These are phyloP conservation scores for Aspergillus pseudonomiae DNA, from an alignment of 2,329 filamentous ascomycete genomes.

Conservation along the genomic window DNA sequence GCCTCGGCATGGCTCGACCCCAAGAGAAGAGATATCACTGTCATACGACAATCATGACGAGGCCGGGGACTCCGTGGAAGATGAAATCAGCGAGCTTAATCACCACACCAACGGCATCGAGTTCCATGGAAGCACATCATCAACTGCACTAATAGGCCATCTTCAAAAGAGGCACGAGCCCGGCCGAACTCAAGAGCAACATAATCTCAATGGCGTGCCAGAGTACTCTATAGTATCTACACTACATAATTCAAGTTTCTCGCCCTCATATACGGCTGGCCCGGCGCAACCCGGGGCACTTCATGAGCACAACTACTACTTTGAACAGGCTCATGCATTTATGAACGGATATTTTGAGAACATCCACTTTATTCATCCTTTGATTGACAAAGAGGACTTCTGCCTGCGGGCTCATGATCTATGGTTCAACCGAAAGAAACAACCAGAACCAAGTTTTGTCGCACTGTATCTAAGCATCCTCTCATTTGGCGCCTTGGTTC, in stretches of 20 bases:
- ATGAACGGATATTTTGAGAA: constrained; percentile 54
- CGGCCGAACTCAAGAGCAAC: constrained; percentile 19
- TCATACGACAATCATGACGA: constrained; percentile 25
- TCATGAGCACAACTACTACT: constrained; percentile 43
- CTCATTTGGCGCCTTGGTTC: constrained; percentile 51
- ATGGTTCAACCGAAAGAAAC: constrained; percentile 41
- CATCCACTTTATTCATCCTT: constrained; percentile 53
- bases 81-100: constrained; percentile 50
- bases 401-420: constrained; percentile 47
- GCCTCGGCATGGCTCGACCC: constrained; percentile 24
- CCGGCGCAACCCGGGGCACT: constrained; percentile 23
- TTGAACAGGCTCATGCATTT: constrained; percentile 50
- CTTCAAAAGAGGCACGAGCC: constrained; percentile 39
- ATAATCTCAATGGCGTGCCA: constrained; percentile 19
- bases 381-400: constrained; percentile 52
- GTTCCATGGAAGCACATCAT: constrained; percentile 54
- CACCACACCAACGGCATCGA: constrained; percentile 51
- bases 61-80: constrained; percentile 30
- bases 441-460: constrained; percentile 46
- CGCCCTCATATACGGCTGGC: constrained; percentile 29
- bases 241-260: constrained; percentile 52
- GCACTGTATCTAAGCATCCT: constrained; percentile 53
- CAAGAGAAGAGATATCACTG: constrained; percentile 17
- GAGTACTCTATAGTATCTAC: constrained; percentile 48
- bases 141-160: constrained; percentile 49